These are phyloP conservation scores for Cymbopogon citratus DNA, from an alignment of 176 grass and related monocot genomes.

Conservation along the genomic window DNA sequence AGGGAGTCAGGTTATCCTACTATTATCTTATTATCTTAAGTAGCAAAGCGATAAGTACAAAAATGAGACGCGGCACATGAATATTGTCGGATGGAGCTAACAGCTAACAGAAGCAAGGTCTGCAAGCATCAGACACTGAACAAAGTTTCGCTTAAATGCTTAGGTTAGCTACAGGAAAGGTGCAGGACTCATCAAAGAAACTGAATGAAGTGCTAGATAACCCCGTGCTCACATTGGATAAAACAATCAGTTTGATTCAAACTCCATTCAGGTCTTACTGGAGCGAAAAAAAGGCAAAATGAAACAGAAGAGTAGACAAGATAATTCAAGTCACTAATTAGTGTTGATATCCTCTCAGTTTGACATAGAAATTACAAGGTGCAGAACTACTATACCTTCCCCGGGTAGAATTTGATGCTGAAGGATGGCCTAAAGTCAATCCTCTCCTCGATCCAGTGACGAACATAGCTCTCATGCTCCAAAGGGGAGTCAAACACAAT, in stretches of 20 bases:
- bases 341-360: neutral
- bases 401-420: conserved; percentile 85
- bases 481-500: conserved; percentile 53
- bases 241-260: neutral
- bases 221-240: neutral
- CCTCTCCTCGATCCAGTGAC: conserved; percentile 73
- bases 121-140: neutral
- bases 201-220: neutral
- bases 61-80: neutral
- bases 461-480: conserved; percentile 72
- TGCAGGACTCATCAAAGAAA: neutral
- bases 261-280: neutral
- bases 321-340: neutral
- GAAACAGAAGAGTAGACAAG: neutral
- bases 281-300: neutral
- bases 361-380: neutral
- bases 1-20: neutral
- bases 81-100: neutral
- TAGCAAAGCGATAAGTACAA: neutral
- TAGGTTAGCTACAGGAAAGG: neutral
- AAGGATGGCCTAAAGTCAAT: conserved; percentile 52
- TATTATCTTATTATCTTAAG: neutral
- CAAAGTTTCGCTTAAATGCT: neutral
- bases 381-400: conserved; percentile 46
- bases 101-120: neutral